Evolutionary conservation across 306 rosid species (phyloP).

Genomic region (Canavalia gladiata): DNA sequence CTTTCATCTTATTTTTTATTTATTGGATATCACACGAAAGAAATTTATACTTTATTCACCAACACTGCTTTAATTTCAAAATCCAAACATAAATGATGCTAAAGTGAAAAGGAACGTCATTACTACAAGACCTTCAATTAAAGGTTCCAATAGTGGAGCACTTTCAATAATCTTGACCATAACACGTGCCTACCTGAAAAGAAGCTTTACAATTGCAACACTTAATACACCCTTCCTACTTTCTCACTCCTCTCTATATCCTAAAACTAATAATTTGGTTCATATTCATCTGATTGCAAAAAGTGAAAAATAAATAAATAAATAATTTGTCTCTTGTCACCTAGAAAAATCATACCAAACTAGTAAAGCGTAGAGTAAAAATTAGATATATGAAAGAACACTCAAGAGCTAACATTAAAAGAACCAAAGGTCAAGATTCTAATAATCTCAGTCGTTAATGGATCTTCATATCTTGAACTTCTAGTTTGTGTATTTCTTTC

Average conservation of each 20-base stretch:
- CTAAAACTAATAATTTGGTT: too few species aligned
- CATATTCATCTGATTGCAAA: too few species aligned
- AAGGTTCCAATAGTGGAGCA: too few species aligned
- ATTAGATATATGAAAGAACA: slow-evolving; percentile 23
- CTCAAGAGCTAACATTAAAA: slow-evolving; percentile 7
- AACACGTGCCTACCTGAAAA: neutral
- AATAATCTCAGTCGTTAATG: neutral
- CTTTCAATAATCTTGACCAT: too few species aligned
- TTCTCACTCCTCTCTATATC: too few species aligned
- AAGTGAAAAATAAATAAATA: too few species aligned
- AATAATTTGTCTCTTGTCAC: neutral
- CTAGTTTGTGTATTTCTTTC: too few species aligned
- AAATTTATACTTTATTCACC: slow-evolving; percentile 15
- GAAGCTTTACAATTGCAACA: too few species aligned
- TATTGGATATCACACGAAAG: neutral
- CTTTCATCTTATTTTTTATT: neutral
- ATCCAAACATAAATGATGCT: too few species aligned
- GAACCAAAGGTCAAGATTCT: neutral
- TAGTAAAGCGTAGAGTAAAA: neutral
- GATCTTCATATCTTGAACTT: neutral
- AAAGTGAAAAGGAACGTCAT: too few species aligned
- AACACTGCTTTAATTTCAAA: neutral
- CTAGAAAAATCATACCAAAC: slow-evolving; percentile 39
- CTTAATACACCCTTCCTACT: too few species aligned
- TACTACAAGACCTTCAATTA: neutral